Evolutionary conservation across 208 protist species (phyloP).

Genomic region (Porcisia deanei): DNA sequence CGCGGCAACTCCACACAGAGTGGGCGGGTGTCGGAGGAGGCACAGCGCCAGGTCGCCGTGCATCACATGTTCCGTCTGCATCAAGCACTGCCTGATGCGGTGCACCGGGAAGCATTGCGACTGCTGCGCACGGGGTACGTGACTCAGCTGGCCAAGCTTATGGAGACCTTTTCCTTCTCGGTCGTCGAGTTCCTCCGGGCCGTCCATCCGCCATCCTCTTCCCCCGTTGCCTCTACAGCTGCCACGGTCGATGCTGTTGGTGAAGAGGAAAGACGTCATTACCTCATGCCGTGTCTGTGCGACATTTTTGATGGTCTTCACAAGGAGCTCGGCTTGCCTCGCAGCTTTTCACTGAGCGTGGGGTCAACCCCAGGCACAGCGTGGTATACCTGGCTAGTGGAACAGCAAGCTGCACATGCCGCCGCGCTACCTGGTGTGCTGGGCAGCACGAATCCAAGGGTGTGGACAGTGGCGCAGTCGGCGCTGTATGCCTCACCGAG

Average conservation of each 20-base stretch:
- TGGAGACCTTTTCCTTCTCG: constrained; percentile 38
- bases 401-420: constrained; percentile 19
- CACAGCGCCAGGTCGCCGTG: constrained; percentile 32
- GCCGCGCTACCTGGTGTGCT: constrained; percentile 25
- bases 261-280: neutral
- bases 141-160: constrained; percentile 23
- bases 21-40: constrained; percentile 13
- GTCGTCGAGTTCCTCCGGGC: constrained; percentile 20
- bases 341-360: constrained; percentile 14
- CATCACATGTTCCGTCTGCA: constrained; percentile 31
- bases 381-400: constrained; percentile 22
- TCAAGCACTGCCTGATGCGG: constrained; percentile 19
- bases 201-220: neutral
- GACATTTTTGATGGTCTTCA: constrained; percentile 58
- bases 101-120: constrained; percentile 31
- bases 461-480: constrained; percentile 71
- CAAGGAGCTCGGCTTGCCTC: constrained; percentile 68
- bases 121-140: constrained; percentile 35
- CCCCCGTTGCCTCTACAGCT: neutral
- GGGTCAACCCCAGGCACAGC: neutral
- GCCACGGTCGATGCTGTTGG: neutral
- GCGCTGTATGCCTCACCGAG: constrained; percentile 49
- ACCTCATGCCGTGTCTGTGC: constrained; percentile 10
- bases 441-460: constrained; percentile 29
- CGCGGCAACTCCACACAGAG: constrained; percentile 8